phyloP scores from a whole-genome alignment of 805 yeast genomes.

The Blastobotrys attinorum region DNA sequence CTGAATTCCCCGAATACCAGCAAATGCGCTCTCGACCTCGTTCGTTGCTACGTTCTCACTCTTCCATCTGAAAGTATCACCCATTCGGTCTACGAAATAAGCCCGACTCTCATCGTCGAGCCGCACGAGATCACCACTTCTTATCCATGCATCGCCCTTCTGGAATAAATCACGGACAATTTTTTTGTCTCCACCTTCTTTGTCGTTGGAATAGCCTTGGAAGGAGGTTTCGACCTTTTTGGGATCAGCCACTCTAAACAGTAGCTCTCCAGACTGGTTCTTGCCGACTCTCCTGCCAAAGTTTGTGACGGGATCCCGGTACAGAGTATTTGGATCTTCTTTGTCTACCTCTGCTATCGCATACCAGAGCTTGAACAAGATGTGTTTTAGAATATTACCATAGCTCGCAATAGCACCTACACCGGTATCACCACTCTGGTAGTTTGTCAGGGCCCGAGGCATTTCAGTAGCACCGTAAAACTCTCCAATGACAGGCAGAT shows the following conservation, averaged over 20 bases:
- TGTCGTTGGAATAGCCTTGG: slow-evolving; percentile 84
- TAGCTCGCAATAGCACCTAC: slow-evolving; percentile 84
- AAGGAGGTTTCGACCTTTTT: slow-evolving; percentile 63
- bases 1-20: slow-evolving; percentile 34
- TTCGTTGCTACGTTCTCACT: slow-evolving; percentile 91
- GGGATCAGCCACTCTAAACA: slow-evolving; percentile 62
- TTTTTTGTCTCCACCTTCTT: slow-evolving; percentile 70
- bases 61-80: slow-evolving; percentile 96
- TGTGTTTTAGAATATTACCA: slow-evolving; percentile 39
- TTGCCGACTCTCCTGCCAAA: slow-evolving; percentile 44
- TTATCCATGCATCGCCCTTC: slow-evolving; percentile 85
- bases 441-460: slow-evolving; percentile 78
- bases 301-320: slow-evolving; percentile 61
- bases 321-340: slow-evolving; percentile 64
- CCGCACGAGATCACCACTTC: slow-evolving; percentile 78
- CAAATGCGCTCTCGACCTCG: slow-evolving; percentile 68
- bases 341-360: slow-evolving; percentile 68
- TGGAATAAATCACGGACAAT: slow-evolving; percentile 63
- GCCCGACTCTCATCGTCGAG: slow-evolving; percentile 60
- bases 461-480: slow-evolving; percentile 92
- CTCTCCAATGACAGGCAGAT: slow-evolving; percentile 71
- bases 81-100: slow-evolving; percentile 85
- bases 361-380: slow-evolving; percentile 30
- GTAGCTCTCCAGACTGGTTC: slow-evolving; percentile 79
- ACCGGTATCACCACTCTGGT: slow-evolving; percentile 71